phyloP scores from a whole-genome alignment of 2,329 filamentous ascomycete species.

The Penicillium sp. region DNA sequence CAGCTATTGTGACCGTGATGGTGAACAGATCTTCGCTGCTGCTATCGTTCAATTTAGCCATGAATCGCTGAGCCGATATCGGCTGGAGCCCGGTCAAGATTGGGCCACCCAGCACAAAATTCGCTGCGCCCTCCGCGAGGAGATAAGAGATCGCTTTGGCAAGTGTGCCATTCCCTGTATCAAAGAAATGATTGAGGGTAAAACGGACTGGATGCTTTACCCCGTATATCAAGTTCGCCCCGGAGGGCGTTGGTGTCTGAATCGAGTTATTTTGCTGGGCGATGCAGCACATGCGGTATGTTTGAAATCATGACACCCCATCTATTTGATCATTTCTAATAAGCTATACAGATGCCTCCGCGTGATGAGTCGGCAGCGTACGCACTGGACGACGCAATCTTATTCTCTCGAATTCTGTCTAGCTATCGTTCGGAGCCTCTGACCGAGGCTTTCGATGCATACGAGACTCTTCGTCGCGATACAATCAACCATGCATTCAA shows the following conservation, averaged over 20 bases:
- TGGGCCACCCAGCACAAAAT: constrained; percentile 36
- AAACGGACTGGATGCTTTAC: constrained; percentile 44
- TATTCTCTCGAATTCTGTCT: constrained; percentile 42
- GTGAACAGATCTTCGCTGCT: constrained; percentile 40
- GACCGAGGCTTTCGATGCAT: constrained; percentile 35
- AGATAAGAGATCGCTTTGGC: constrained; percentile 39
- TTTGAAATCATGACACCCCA: not conserved
- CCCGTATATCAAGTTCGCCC: constrained; percentile 44
- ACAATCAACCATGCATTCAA: constrained; percentile 42
- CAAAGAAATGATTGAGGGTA: constrained; percentile 35
- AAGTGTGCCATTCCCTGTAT: constrained; percentile 38
- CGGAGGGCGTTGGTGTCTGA: constrained; percentile 40
- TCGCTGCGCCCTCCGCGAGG: constrained; percentile 33
- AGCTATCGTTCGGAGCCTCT: constrained; percentile 35
- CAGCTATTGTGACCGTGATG: constrained; percentile 39
- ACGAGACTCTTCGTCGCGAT: constrained; percentile 39
- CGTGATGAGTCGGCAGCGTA: constrained; percentile 47
- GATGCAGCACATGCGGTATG: constrained; percentile 50
- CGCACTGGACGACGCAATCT: constrained; percentile 46
- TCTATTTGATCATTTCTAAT: constrained; percentile 5
- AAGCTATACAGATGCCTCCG: constrained; percentile 44
- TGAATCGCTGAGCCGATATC: constrained; percentile 24
- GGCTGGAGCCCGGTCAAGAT: constrained; percentile 32
- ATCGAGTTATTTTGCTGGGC: constrained; percentile 44
- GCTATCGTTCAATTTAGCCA: constrained; percentile 41